Percentiles rank a stretch among this genome's conserved stretches.
Evolutionary conservation across 495 filamentous ascomycete genomes (phyloP).

Genomic region (Neurospora sp.): DNA sequence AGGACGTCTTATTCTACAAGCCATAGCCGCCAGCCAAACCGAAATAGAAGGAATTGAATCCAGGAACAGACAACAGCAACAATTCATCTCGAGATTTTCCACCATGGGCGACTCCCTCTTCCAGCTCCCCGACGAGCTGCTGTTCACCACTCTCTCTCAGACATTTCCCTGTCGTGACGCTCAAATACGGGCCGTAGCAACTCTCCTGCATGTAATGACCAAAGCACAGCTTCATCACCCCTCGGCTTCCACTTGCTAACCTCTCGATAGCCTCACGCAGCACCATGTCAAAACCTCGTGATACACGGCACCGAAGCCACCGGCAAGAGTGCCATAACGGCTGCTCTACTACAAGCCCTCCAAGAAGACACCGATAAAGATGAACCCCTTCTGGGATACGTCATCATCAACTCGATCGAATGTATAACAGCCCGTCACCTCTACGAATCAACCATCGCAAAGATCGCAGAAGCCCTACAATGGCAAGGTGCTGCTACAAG

Average conservation of each 20-base stretch:
- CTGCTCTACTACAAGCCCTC: conserved; percentile 42
- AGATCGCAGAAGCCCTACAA: conserved; percentile 43
- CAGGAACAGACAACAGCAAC: not conserved
- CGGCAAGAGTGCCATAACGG: conserved; percentile 69
- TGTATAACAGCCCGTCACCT: conserved; percentile 87
- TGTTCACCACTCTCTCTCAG: conserved; percentile 39
- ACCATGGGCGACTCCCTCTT: conserved; percentile 23
- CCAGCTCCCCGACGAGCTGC: conserved; percentile 41
- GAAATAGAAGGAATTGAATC: not conserved
- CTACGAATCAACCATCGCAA: conserved; percentile 54
- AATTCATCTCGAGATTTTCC: not conserved
- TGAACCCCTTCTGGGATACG: conserved; percentile 39
- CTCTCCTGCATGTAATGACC: conserved; percentile 47
- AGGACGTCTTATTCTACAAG: not conserved
- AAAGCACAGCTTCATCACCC: not conserved
- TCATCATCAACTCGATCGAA: conserved; percentile 69
- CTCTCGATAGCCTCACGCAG: conserved; percentile 27
- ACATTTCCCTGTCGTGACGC: conserved; percentile 52
- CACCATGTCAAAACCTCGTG: conserved; percentile 51
- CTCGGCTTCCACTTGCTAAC: not conserved
- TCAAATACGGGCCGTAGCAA: conserved; percentile 53
- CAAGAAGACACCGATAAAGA: conserved; percentile 5
- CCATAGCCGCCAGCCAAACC: not conserved
- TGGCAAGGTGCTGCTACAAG: conserved; percentile 35
- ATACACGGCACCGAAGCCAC: conserved; percentile 86